Evolutionary conservation across 1,284 basidiomycete species (phyloP), one percentile per base, ranked within the genome.

Genomic region (Tilletia indica): DNA sequence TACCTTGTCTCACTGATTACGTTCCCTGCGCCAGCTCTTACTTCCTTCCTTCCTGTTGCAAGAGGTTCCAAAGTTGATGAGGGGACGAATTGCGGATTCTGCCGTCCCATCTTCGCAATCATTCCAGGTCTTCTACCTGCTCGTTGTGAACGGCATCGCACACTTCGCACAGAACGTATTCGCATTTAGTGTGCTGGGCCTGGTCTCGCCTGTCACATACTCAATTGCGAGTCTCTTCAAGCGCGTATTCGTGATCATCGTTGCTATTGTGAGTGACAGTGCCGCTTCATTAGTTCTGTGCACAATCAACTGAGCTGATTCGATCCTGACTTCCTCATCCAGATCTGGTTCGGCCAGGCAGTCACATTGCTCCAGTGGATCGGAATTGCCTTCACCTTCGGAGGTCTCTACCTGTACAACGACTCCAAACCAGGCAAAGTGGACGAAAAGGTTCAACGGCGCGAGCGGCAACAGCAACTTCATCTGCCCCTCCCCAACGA

Each of bases 161-260:
- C 94, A 99, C 86, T 99, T 97, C 85, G 91, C 90, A 0, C 97
- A 99, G 86, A 98, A 94, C 87, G 91, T 99, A 81, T 91, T 99
- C 77, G 97, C 97, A 25, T 99, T 99, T 86, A 89, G 94, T 78
- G 94, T 99, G 79, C 90, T 99, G 36, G 90, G 93, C 1, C 92
- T 93, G 47, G 97, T 95, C 0, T 98, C 95, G 8, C 97, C 96
- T 5, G 97, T 99, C 73, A 99, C 97, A 0, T 99, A 99, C 87
- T 95, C 93, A 66, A 98, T 99, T 84, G 97, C 96, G 0, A 96
- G 93, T 12, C 89, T 99, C 78, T 91, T 98, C 87, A 99, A 99
- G 86, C 92, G 97, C 42, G 94, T 99, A 71, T 94, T 92, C 63
- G 97, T 99, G 79, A 99, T 99, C 81, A 94, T 94, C 85, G 91